Base-by-base conservation (phyloP, 345 rosid species). In the Salix purpurea region DNA sequence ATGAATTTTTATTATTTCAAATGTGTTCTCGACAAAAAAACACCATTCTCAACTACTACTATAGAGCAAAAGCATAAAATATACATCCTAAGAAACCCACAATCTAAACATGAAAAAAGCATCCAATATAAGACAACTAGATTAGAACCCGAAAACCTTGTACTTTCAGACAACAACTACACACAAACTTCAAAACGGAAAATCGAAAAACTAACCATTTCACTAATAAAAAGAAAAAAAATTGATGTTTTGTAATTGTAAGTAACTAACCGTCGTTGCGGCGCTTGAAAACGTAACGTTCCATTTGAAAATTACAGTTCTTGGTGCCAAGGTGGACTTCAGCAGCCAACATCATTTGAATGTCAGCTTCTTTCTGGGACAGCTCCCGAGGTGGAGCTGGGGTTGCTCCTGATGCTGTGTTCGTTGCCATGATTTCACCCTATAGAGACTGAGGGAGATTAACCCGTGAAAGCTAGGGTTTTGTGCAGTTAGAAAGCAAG, bases 261-360 rank as follows among this genome's bases (percentile, higher is more conserved):
- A 23, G 28, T 58, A 58, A 58, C 62, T 58, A 58, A 58, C 62
- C 62, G 62, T 58, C 62, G 5, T 58, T 58, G 62, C 62, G 62
- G 62, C 62, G 62, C 62, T 58, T 58, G 62, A 58, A 58, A 58
- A 58, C 62, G 62, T 58, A 58, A n/a, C 62, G 62, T n/a, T 58
- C 62, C 62, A 58, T 58, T 58, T 58, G 62, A 26, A 58, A 58
- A 58, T 58, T 58, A 58, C 62, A 58, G 62, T 58, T 58, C 13
- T 58, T 58, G 62, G 62, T 58, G 62, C 62, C 62, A 12, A 58
- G 62, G 62, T 58, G 62, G 4, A 58, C 62, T 58, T 58, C 62
- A 58, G 62, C 62, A n/a, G 62, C 62, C 62, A 58, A 58, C 62
- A 58, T 58, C 62, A 58, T 58, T 58, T 58, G 62, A 58, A 58